These are phyloP conservation scores for Elongisporangium prolatum DNA, from an alignment of 352 stramenopile genomes.

Conservation along the genomic window DNA sequence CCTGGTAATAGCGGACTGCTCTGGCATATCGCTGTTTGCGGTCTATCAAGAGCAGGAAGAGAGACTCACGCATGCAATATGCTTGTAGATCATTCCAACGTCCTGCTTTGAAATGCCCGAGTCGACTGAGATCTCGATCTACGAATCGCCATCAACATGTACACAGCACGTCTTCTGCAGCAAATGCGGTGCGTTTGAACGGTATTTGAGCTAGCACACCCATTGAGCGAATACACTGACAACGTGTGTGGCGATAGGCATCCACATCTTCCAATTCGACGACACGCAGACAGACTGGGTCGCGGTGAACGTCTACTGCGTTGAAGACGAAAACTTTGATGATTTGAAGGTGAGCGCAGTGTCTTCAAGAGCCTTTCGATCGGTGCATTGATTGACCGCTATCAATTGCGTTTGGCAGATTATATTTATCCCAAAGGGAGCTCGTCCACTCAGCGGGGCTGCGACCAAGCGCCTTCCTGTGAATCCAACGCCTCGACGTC, in stretches of 20 bases:
- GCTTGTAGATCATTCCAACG: slow-evolving; percentile 53
- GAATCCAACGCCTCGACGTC: slow-evolving; percentile 34
- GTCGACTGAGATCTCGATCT: slow-evolving; percentile 55
- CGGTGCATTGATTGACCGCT: slow-evolving; percentile 11
- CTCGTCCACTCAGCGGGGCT: slow-evolving; percentile 59
- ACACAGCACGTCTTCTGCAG: slow-evolving; percentile 76
- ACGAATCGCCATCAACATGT: slow-evolving; percentile 61
- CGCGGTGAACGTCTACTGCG: slow-evolving; percentile 76
- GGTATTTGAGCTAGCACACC: no score
- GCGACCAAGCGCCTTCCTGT: slow-evolving; percentile 35
- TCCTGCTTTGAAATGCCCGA: slow-evolving; percentile 80
- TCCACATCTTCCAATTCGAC: slow-evolving; percentile 86
- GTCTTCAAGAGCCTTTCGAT: slow-evolving; percentile 7
- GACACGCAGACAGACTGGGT: slow-evolving; percentile 60
- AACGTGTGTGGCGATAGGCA: slow-evolving; percentile 21
- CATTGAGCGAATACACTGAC: no score
- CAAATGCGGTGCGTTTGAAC: slow-evolving; percentile 58
- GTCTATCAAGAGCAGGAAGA: no score
- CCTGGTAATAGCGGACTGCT: slow-evolving; percentile 33
- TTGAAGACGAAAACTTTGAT: slow-evolving; percentile 80
- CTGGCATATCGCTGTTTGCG: background rate
- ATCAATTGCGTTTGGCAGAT: slow-evolving; percentile 27
- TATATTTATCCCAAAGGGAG: slow-evolving; percentile 75
- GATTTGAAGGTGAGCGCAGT: slow-evolving; percentile 56
- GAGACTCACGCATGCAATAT: no score